These are phyloP conservation scores for Suhomyces vadensis DNA, from an alignment of 805 yeast species.

Conservation along the genomic window DNA sequence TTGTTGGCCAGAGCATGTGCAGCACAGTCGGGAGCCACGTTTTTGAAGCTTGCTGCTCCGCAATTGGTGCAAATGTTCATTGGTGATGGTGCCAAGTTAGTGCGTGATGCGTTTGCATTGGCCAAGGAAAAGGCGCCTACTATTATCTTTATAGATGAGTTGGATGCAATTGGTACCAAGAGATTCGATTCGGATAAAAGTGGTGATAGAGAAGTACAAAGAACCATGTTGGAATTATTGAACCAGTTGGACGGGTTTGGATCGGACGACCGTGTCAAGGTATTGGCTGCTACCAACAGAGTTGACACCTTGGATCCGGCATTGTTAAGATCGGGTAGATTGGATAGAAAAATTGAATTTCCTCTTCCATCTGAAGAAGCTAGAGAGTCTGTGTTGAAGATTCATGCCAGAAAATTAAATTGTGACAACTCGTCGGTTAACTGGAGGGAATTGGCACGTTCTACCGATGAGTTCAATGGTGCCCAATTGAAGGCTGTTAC, in stretches of 20 bases:
- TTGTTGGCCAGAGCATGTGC: slow-evolving; percentile 51
- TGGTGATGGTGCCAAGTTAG: slow-evolving; percentile 50
- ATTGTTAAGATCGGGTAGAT: slow-evolving; percentile 94
- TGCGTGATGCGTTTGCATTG: slow-evolving; percentile 47
- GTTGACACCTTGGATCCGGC: slow-evolving; percentile 99
- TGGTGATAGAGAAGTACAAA: slow-evolving; percentile 49
- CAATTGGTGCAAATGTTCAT: slow-evolving; percentile 49
- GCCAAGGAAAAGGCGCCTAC: slow-evolving; percentile 51
- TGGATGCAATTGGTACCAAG: slow-evolving; percentile 49
- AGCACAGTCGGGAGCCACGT: slow-evolving; percentile 48
- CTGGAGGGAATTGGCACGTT: slow-evolving; percentile 97
- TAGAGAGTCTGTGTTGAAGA: slow-evolving; percentile 93
- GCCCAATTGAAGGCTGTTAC: slow-evolving; percentile 99
- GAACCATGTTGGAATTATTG: slow-evolving; percentile 51
- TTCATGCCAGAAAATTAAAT: slow-evolving; percentile 96
- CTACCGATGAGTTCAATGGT: slow-evolving; percentile 98
- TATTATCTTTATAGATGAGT: slow-evolving; percentile 47
- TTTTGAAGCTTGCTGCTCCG: slow-evolving; percentile 47
- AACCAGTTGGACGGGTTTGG: slow-evolving; percentile 86
- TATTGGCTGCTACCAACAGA: slow-evolving; percentile 96
- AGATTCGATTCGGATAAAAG: slow-evolving; percentile 47
- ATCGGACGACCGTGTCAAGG: slow-evolving; percentile 95
- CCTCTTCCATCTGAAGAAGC: slow-evolving; percentile 98
- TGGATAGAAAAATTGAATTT: slow-evolving; percentile 97
- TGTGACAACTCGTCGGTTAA: slow-evolving; percentile 82